Percentiles rank a stretch among this genome's conserved stretches.
Conservation (phyloP, 2,329 filamentous ascomycete species). For the Fusarium humuli region DNA sequence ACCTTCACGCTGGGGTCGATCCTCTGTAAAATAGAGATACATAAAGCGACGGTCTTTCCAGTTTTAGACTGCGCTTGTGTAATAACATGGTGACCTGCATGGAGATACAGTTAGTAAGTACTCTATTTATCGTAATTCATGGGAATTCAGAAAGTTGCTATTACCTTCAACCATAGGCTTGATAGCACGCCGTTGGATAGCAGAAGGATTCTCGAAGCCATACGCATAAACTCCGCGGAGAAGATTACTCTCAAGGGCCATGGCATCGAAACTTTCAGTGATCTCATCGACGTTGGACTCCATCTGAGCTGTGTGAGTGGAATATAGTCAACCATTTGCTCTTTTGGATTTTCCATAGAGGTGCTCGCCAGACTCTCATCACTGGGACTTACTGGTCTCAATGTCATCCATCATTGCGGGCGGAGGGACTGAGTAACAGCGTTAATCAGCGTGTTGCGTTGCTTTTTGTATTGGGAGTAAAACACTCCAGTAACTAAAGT, state of each 20-base stretch:
- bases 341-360: background rate
- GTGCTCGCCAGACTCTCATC: background rate
- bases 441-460: background rate
- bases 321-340: background rate
- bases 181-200: constrained; percentile 99
- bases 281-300: constrained; percentile 99
- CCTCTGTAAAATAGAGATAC: constrained; percentile 98
- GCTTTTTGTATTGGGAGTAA: no score
- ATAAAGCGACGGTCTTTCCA: constrained; percentile 99
- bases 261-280: constrained; percentile 98
- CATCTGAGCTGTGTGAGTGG: constrained; percentile 81
- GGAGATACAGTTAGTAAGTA: background rate
- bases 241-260: constrained; percentile 96
- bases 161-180: constrained; percentile 96
- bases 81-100: constrained; percentile 87
- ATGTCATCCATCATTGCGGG: constrained; percentile 95
- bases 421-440: background rate
- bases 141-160: background rate
- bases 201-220: constrained; percentile 99
- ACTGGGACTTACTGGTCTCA: background rate
- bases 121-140: background rate
- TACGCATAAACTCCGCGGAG: constrained; percentile 99
- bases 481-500: fast-evolving
- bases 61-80: constrained; percentile 99
- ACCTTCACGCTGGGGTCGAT: constrained; percentile 94